Base-by-base conservation (phyloP, 2,329 filamentous ascomycete species). In the Coniochaeta prunicola region DNA sequence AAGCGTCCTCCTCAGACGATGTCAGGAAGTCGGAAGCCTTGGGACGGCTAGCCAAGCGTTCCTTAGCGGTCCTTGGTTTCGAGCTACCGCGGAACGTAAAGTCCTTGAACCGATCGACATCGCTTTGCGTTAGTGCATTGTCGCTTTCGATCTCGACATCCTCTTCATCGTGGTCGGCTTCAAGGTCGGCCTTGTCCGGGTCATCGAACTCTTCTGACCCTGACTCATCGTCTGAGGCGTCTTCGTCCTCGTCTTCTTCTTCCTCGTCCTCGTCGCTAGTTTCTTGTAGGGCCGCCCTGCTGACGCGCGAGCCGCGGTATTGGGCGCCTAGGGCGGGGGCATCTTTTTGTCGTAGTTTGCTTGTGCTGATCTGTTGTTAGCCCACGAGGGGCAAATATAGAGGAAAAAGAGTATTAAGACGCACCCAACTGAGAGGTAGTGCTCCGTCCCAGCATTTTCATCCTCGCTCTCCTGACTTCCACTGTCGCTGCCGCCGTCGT, bases 381-480 rank as follows among this genome's bases (percentile, higher is more conserved):
- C 19, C 42, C 28, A 12, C 48, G 48, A 28, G n/a, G 57, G 34
- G 63, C 58, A 28, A 57, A 40, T 12, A 54, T 48, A 12, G 9
- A 19, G 6, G n/a, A 42, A 21, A 30, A n/a, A 21, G 33, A 19
- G 19, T 13, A 13, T 56, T 57, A n/a, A 9, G 36, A 38, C 36
- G 15, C 76, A 88, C 80, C 87, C 89, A 33, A 96, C 90, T 57
- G 81, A 74, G 48, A 89, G 82, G 70, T 97, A 97, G 71, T 97
- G 93, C 67, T 96, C 93, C 33, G 92, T 89, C 21, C 89, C 91
- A 12, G 80, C 79, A 61, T 82, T 74, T 54, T 79, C 79, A 30
- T 80, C 76, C 5, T 74, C 76, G 65, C 78, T 79, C 17, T 73
- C 77, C 19, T 42, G 8, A 17, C 76, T 80, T 31, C 73, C 79